Conservation (phyloP, 495 filamentous ascomycete genomes). For the Penicillium longicatenatum region DNA sequence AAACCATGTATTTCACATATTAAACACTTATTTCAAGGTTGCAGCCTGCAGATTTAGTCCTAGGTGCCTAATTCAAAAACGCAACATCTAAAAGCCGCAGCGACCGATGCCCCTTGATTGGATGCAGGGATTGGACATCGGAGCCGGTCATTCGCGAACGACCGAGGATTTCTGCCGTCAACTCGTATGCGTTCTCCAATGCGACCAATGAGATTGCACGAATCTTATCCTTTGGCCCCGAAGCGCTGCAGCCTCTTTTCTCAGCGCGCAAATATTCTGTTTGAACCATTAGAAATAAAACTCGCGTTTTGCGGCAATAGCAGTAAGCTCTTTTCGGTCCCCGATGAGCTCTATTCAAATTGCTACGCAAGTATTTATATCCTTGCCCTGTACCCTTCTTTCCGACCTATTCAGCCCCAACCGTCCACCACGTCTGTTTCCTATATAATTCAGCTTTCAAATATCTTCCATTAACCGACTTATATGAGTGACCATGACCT, state of each 20-base stretch:
- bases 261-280: too few relatives aligned
- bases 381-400: too few relatives aligned
- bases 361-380: neutral
- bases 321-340: neutral
- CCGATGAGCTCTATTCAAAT: neutral
- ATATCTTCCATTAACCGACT: too few relatives aligned
- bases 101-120: neutral
- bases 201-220: neutral
- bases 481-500: too few relatives aligned
- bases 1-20: too few relatives aligned
- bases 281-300: neutral
- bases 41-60: too few relatives aligned
- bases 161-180: neutral
- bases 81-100: neutral
- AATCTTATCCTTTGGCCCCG: neutral
- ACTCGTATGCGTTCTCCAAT: neutral
- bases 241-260: neutral
- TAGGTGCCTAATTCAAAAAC: too few relatives aligned
- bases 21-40: too few relatives aligned
- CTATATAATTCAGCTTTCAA: too few relatives aligned
- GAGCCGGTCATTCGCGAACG: neutral
- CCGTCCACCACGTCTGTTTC: too few relatives aligned
- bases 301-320: constrained; percentile 1
- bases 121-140: neutral
- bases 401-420: neutral